Conservation (phyloP, 179 eudicot genomes). For the Pouteria campechiana region DNA sequence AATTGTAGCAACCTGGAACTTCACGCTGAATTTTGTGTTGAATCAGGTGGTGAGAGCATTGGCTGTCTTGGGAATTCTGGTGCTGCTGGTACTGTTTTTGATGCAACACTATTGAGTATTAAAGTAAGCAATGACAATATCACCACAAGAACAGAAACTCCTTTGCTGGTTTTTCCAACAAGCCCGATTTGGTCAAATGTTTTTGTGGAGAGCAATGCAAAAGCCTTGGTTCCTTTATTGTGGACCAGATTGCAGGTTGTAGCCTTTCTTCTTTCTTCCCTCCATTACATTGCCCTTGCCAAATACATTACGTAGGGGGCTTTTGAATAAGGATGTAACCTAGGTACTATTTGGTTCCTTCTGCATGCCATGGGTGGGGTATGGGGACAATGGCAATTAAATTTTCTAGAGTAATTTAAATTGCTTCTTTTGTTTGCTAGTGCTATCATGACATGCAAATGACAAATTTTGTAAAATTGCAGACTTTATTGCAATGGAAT, state of each 20-base stretch:
- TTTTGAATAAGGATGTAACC: too few species aligned
- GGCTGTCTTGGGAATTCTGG: conserved; percentile 80
- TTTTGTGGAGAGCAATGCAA: conserved; percentile 71
- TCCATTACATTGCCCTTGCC: too few species aligned
- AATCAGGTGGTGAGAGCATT: conserved; percentile 69
- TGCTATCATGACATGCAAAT: too few species aligned
- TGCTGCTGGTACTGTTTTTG: conserved; percentile 84
- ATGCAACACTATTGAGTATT: conserved; percentile 55
- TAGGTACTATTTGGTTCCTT: too few species aligned
- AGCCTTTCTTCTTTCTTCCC: background rate
- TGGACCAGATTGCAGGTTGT: conserved; percentile 95
- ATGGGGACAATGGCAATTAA: too few species aligned
- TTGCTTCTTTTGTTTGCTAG: too few species aligned
- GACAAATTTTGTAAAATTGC: too few species aligned
- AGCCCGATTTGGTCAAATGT: conserved; percentile 81
- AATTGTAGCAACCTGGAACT: background rate
- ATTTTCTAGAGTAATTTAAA: too few species aligned
- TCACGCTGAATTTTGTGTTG: conserved; percentile 1
- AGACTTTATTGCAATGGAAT: too few species aligned
- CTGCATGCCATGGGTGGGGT: too few species aligned
- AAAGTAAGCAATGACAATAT: conserved; percentile 67
- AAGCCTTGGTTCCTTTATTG: conserved; percentile 77
- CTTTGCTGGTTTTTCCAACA: conserved; percentile 71
- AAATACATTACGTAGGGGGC: too few species aligned
- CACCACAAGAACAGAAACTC: conserved; percentile 82